Conservation (phyloP, 1,284 basidiomycete genomes). For the Fomitopsis betulina region DNA sequence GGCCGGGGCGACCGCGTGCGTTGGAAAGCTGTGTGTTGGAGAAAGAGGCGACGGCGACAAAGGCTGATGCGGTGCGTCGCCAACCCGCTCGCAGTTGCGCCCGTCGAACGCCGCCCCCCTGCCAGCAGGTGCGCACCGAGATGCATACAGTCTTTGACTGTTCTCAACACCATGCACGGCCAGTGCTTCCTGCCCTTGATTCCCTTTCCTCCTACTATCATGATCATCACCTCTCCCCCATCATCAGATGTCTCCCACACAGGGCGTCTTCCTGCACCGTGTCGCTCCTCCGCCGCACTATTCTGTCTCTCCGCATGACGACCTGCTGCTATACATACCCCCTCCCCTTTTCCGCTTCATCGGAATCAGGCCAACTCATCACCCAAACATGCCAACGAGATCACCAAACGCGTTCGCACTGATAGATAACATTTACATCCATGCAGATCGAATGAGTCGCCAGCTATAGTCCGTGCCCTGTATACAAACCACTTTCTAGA, state of each 20-base stretch:
- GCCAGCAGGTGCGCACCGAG: background rate
- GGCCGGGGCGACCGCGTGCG: background rate
- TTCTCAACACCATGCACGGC: background rate
- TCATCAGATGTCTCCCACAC: constrained; percentile 10
- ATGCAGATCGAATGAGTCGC: background rate
- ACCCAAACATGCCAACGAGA: background rate
- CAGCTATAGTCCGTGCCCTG: background rate
- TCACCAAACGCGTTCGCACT: background rate
- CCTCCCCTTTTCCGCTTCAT: background rate
- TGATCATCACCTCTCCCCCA: constrained; percentile 5
- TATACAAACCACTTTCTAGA: background rate
- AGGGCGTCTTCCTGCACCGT: background rate
- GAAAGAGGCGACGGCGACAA: no score
- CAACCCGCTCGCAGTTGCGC: background rate
- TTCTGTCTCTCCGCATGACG: background rate
- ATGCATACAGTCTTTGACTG: background rate
- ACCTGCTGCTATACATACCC: background rate
- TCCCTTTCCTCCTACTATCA: constrained; percentile 2
- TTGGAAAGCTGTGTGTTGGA: background rate
- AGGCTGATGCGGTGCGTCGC: no score
- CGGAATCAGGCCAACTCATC: background rate
- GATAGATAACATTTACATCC: background rate
- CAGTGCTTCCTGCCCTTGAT: constrained; percentile 9
- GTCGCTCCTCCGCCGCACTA: background rate
- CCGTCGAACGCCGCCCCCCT: background rate